A percentile compares a stretch with the other conserved stretches of the same genome.
phyloP scores from a whole-genome alignment of 352 stramenopile genomes.

The Globisporangium recalcitrans region DNA sequence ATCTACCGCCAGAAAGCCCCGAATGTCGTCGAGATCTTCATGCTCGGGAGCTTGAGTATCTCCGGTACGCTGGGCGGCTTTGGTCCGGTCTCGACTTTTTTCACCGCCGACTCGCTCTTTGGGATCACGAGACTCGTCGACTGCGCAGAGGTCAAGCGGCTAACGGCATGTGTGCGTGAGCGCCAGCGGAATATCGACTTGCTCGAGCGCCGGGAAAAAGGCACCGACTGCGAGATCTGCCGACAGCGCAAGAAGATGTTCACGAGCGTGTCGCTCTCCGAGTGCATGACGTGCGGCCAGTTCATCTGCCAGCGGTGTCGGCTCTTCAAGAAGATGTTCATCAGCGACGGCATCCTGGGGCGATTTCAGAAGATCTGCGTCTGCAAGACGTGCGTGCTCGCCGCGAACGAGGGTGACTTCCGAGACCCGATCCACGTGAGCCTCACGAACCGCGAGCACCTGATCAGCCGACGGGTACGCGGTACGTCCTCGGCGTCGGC shows the following conservation, averaged over 20 bases:
- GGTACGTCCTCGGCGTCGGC: slow-evolving; percentile 6
- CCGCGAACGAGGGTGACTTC: slow-evolving; percentile 30
- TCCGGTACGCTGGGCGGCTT: slow-evolving; percentile 30
- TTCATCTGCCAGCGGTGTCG: slow-evolving; percentile 45
- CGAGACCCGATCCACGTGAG: slow-evolving; percentile 15
- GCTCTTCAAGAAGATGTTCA: slow-evolving; percentile 38
- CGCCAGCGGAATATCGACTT: slow-evolving; percentile 32
- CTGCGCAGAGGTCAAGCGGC: slow-evolving; percentile 44
- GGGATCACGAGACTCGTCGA: slow-evolving; percentile 40
- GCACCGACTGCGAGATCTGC: slow-evolving; percentile 31
- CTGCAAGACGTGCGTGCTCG: slow-evolving; percentile 35
- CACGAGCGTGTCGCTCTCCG: slow-evolving; percentile 23
- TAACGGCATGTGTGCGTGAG: slow-evolving; percentile 45
- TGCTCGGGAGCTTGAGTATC: slow-evolving; percentile 49
- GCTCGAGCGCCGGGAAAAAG: slow-evolving; percentile 15
- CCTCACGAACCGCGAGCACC: slow-evolving; percentile 13
- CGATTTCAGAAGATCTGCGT: slow-evolving; percentile 39
- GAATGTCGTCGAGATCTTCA: slow-evolving; percentile 54
- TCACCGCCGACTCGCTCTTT: slow-evolving; percentile 39
- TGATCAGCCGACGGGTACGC: neutral
- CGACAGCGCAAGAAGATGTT: slow-evolving; percentile 31
- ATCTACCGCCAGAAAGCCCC: slow-evolving; percentile 52
- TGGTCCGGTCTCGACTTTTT: slow-evolving; percentile 33
- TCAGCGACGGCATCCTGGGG: slow-evolving; percentile 34
- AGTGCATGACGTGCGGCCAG: slow-evolving; percentile 42